Evolutionary conservation across 257 asterid genomes (phyloP).

Genomic region (Penstemon eatonii): DNA sequence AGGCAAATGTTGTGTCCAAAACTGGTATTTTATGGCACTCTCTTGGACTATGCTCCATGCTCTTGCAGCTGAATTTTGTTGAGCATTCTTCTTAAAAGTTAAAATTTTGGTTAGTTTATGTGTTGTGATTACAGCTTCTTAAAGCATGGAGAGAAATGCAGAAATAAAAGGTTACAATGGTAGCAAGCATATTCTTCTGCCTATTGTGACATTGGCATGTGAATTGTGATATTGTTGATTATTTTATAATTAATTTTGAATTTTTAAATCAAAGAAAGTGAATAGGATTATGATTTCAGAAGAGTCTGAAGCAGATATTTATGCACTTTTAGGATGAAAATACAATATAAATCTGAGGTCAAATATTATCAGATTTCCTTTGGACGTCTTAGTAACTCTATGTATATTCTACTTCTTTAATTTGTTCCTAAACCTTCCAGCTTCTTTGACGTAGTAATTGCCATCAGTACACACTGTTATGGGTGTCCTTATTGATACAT

Average conservation of each 20-base stretch:
- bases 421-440: slow-evolving; percentile 1
- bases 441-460: slow-evolving; percentile 8
- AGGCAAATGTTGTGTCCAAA: neutral
- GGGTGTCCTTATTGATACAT: slow-evolving; percentile 5
- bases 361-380: neutral
- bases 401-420: neutral
- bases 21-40: slow-evolving; percentile 7
- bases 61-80: neutral
- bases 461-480: neutral
- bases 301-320: neutral
- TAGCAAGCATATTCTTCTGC: neutral
- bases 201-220: neutral
- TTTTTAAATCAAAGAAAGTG: neutral
- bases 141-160: neutral
- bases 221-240: neutral
- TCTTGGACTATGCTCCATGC: neutral
- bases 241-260: neutral
- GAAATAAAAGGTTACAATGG: slow-evolving; percentile 5
- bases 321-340: slow-evolving; percentile 7
- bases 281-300: slow-evolving; percentile 3
- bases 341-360: slow-evolving; percentile 6
- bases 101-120: neutral
- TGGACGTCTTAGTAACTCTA: slow-evolving; percentile 9
- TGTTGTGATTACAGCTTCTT: neutral
- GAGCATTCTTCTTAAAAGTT: neutral